Evolutionary conservation across 164 flowering plant genomes (phyloP), one percentile per base, ranked within the genome.

Genomic region (Cinnamomum micranthum): DNA sequence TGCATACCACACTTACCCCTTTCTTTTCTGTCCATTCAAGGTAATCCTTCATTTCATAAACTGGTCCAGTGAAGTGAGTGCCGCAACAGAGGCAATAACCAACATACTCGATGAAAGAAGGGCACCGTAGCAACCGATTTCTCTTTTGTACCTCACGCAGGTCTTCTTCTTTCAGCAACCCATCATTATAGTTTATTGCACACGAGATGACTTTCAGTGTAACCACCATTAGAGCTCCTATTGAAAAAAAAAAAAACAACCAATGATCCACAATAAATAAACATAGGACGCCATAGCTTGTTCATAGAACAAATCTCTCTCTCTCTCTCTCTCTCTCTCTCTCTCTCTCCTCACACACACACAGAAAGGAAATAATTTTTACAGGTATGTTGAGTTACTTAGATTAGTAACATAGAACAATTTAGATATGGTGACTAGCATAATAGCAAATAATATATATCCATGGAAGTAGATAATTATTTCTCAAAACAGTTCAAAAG

Each of bases 11-110:
- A 75, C 84, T 27, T 78, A 95, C 99, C 89, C 97, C 96, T 75
- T 91, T 92, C 72, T 88, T 73, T 76, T 90, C 99, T 63, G 96
- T 88, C 92, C 97, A 95, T n/a, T 95, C 98, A 55, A 95, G 88
- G 82, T 95, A 95, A 81, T 91, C 97, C 83, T 95, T 93, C 89
- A 92, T 91, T 82, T 95, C 99, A 83, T 79, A 95, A 75, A 95
- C 98, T 52, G 99, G 99, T 58, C 99, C 99, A 76, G 98, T 95
- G 87, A 95, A 92, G 84, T 93, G 99, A 81, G 96, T 95, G 69
- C 97, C 99, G 80, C 98, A 93, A 78, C 91, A 89, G 69, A 95
- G 94, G 82, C 99, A 95, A 79, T 88, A 95, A 55, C 98, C 98
- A 76, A 84, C 41, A 78, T 91, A 95, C 82, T 92, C 98, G 47